Conservation (phyloP, 1,284 basidiomycete genomes). For the Malassezia brasiliensis region DNA sequence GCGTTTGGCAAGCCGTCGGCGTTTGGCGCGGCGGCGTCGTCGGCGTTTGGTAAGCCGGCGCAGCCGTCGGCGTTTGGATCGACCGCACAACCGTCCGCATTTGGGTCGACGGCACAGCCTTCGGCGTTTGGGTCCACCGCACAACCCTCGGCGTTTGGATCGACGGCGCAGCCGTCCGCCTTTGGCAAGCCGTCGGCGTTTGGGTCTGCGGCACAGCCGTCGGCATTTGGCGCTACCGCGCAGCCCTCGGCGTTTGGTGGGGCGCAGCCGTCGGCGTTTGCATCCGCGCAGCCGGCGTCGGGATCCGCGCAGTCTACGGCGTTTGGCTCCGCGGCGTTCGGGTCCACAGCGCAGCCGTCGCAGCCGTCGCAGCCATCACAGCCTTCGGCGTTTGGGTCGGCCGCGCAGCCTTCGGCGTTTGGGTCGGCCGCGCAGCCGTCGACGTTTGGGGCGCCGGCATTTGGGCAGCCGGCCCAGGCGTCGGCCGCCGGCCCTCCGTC, state of each 20-base stretch:
- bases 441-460: too few species aligned
- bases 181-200: constrained; percentile 9
- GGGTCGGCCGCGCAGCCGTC: too few species aligned
- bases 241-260: background rate
- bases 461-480: too few species aligned
- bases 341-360: background rate
- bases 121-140: constrained; percentile 4
- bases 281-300: background rate
- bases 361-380: too few species aligned
- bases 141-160: background rate
- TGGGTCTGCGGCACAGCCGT: constrained; percentile 1
- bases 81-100: background rate
- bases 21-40: constrained; percentile 5
- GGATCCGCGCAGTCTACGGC: constrained; percentile 1
- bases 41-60: too few species aligned
- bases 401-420: too few species aligned
- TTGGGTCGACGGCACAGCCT: background rate
- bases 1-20: constrained; percentile 4
- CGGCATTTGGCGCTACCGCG: constrained; percentile 8
- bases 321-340: background rate
- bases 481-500: background rate
- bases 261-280: constrained; percentile 1
- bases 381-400: background rate
- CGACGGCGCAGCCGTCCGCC: background rate
- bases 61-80: constrained; percentile 8